Evolutionary conservation across 305 asterid species (phyloP).

Genomic region (Solanum hybrid): DNA sequence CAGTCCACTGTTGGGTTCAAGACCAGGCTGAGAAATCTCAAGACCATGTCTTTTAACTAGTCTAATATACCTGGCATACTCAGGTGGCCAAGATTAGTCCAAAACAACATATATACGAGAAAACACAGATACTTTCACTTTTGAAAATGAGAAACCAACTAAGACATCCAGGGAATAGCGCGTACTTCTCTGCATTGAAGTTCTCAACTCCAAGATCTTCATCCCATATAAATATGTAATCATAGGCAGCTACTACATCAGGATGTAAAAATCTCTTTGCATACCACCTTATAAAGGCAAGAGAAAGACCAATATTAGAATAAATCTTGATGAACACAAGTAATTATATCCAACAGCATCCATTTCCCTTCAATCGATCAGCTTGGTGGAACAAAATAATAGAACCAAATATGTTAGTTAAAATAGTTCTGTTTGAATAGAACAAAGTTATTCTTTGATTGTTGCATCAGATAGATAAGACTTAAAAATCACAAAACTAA

Average conservation of each 20-base stretch:
- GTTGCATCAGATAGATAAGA: not conserved
- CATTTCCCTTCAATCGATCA: not conserved
- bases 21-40: slow-evolving; percentile 65
- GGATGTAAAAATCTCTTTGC: slow-evolving; percentile 50
- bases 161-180: not conserved
- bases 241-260: slow-evolving; percentile 37
- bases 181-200: slow-evolving; percentile 36
- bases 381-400: not conserved
- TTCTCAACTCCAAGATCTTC: slow-evolving; percentile 45
- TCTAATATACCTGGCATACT: slow-evolving; percentile 37
- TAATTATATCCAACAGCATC: not conserved
- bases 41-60: slow-evolving; percentile 49
- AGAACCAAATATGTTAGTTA: not conserved
- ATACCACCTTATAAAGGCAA: slow-evolving; percentile 30
- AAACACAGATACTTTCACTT: not conserved
- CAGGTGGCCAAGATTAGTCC: not conserved
- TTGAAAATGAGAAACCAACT: not conserved
- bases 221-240: slow-evolving; percentile 44
- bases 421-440: not conserved
- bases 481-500: not conserved
- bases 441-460: not conserved
- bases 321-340: not conserved
- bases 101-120: not conserved
- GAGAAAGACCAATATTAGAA: not conserved
- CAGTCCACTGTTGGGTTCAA: slow-evolving; percentile 52